A percentile compares a stretch with the other conserved stretches of the same genome.
Conservation (phyloP, 139 green algal genomes). For the Dunaliella primolecta region DNA sequence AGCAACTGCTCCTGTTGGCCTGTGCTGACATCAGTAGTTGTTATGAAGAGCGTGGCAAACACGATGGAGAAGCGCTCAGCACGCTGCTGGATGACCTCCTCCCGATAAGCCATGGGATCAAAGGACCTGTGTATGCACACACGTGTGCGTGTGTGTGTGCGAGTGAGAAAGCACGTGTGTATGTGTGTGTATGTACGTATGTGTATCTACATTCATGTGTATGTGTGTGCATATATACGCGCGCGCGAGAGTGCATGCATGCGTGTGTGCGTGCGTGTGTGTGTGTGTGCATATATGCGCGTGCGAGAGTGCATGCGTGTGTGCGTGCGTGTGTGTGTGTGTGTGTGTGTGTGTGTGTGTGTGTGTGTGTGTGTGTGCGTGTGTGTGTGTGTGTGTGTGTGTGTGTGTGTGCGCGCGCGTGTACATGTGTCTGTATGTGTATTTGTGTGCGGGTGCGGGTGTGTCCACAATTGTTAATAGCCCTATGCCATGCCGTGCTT, state of each 20-base stretch:
- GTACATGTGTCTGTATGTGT: too few relatives aligned
- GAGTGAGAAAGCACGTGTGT: background rate
- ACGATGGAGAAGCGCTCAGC: conserved; percentile 2
- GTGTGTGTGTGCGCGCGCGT: too few relatives aligned
- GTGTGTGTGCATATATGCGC: too few relatives aligned
- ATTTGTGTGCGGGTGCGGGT: too few relatives aligned
- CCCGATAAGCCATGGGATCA: background rate
- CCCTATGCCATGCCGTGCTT: too few relatives aligned
- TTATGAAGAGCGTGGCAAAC: background rate
- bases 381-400: too few relatives aligned
- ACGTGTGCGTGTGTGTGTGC: background rate
- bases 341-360: background rate
- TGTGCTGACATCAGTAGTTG: background rate
- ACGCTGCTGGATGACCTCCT: background rate
- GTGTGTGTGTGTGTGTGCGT: background rate
- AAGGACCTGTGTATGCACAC: background rate
- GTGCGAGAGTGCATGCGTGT: background rate
- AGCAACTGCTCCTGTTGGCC: conserved; percentile 1
- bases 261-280: background rate
- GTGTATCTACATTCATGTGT: background rate
- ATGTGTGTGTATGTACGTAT: background rate
- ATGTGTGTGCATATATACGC: too few relatives aligned
- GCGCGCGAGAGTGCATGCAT: too few relatives aligned
- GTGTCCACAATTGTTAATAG: too few relatives aligned
- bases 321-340: too few relatives aligned